Base-by-base conservation (phyloP, 345 rosid genomes). In the Murraya koenigii region DNA sequence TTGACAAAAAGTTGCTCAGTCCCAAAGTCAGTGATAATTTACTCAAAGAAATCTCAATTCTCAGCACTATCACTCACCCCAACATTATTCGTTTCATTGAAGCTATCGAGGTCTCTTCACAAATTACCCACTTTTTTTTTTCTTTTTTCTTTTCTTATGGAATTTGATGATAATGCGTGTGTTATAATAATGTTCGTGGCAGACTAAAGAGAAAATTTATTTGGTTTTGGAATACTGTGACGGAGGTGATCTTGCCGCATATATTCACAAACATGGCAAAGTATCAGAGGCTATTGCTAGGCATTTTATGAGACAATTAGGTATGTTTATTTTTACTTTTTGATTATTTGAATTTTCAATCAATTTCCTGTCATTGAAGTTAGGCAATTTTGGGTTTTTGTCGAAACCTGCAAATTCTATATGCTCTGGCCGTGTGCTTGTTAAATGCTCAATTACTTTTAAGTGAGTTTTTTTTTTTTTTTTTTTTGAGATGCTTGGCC, bases 221-320 rank as follows among this genome's bases (percentile, higher is more conserved):
- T 88, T 93, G 23, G 92, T 93, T 8, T 79, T 93, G 94, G 97
- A 93, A 84, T 93, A 87, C 72, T 93, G 97, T 71, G 91, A 87
- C 61, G 96, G 97, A 69, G 97, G 97, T 79, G 97, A 91, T 84
- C 94, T 93, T 75, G 89, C 93, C 30, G 88, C 77, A 9, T 93
- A 91, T 54, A 82, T 93, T 79, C 84, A 85, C 79, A 85, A 85
- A 55, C 89, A 86, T 81, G 91, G 97, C 2, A 89, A 81, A 87
- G 93, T 88, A 17, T 71, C 96, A 1, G 93, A 88, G 88, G 79
- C 79, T 77, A 89, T 89, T 74, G 93, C 97, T 23, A 91, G 88
- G 70, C 94, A 89, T 87, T 90, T 93, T 80, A 85, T 91, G 94
- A 90, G 84, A 78, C 94, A 90, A 85, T 75, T 93, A 82, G 97